phyloP scores from a whole-genome alignment of 2,329 filamentous ascomycete species.

The Phoma sp. region DNA sequence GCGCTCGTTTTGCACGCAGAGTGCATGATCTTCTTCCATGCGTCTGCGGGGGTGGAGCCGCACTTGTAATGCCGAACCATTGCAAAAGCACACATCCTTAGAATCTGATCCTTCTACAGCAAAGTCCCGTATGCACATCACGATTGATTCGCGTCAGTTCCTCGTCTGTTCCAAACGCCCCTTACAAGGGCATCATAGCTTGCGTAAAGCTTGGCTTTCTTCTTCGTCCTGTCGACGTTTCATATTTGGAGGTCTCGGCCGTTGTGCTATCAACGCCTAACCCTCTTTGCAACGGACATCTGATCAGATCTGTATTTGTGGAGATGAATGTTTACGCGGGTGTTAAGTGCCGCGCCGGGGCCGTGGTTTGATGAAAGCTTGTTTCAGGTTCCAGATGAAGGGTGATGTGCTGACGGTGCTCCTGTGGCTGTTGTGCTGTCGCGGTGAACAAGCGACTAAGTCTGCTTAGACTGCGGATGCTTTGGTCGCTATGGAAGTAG shows the following conservation, averaged over 20 bases:
- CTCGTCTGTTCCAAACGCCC: background rate
- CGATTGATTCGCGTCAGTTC: background rate
- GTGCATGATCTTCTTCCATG: background rate
- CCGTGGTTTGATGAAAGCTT: slow-evolving; percentile 15
- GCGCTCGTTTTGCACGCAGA: background rate
- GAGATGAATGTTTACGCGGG: slow-evolving; percentile 9
- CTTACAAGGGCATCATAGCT: background rate
- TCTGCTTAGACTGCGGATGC: background rate
- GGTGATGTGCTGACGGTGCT: background rate
- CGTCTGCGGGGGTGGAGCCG: background rate
- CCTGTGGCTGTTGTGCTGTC: background rate
- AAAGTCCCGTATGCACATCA: slow-evolving; percentile 1
- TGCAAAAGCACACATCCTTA: background rate
- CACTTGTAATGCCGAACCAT: background rate
- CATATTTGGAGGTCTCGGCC: slow-evolving; percentile 4
- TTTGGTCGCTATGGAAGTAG: background rate
- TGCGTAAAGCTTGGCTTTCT: slow-evolving; percentile 2
- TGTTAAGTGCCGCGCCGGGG: slow-evolving; percentile 7
- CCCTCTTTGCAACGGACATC: background rate
- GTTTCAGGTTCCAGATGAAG: slow-evolving; percentile 22
- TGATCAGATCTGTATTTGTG: slow-evolving; percentile 6
- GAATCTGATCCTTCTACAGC: background rate
- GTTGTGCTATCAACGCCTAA: background rate
- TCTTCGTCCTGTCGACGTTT: background rate
- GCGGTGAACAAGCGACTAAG: background rate